These are phyloP conservation scores for Phytophthora colocasiae DNA, from an alignment of 352 stramenopile genomes.

Conservation along the genomic window DNA sequence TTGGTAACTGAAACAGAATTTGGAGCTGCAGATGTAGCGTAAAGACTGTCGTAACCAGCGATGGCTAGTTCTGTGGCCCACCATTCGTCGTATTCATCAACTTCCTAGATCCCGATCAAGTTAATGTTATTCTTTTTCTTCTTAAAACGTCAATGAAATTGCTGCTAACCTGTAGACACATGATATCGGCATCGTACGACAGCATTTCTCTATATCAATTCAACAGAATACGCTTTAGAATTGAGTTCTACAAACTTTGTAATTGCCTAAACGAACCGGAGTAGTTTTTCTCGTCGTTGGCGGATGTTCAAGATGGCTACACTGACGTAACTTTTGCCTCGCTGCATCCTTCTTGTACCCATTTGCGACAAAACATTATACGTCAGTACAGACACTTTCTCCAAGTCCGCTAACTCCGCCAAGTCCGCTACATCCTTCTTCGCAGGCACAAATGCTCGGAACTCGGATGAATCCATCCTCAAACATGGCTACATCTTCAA, in stretches of 20 bases:
- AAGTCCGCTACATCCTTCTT: conserved; percentile 50
- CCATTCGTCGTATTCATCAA: conserved; percentile 90
- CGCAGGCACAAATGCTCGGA: conserved; percentile 60
- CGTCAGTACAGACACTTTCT: conserved; percentile 74
- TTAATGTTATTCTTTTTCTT: too few species aligned
- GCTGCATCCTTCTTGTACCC: conserved; percentile 59
- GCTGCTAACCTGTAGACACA: conserved; percentile 76
- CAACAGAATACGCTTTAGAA: not conserved
- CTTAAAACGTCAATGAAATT: too few species aligned
- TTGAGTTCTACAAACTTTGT: too few species aligned
- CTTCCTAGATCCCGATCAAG: conserved; percentile 47
- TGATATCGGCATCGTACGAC: conserved; percentile 79
- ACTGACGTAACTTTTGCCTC: conserved; percentile 60
- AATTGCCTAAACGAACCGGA: conserved; percentile 35
- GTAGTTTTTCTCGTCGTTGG: conserved; percentile 58
- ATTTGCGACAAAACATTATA: conserved; percentile 90
- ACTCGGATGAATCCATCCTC: not conserved
- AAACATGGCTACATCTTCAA: too few species aligned
- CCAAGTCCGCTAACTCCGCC: conserved; percentile 48
- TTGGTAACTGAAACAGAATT: conserved; percentile 28
- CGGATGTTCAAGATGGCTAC: conserved; percentile 60
- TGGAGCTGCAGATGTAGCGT: conserved; percentile 24
- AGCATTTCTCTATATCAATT: conserved; percentile 64
- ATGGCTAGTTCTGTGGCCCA: conserved; percentile 72
- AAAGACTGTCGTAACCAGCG: conserved; percentile 87